Percentiles rank a stretch among this genome's conserved stretches.
Conservation (phyloP, 768 basidiomycete genomes). For the Leccinum longicurvipes region DNA sequence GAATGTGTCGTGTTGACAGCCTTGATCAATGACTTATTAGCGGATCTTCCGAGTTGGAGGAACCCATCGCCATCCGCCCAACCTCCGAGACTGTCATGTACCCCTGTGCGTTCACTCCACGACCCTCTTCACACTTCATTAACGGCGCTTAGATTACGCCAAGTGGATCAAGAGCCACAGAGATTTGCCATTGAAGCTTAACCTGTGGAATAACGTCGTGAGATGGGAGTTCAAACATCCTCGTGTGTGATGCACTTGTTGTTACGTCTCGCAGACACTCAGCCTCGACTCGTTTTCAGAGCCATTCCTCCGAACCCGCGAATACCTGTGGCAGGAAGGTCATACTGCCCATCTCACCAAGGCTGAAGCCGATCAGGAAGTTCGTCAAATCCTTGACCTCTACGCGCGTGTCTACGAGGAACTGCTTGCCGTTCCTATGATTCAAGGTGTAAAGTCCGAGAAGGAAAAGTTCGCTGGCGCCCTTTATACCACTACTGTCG, state of each 20-base stretch:
- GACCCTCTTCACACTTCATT: neutral
- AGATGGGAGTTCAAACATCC: conserved; percentile 99
- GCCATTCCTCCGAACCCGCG: conserved; percentile 97
- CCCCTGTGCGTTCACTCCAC: conserved; percentile 63
- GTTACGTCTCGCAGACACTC: neutral
- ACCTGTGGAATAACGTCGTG: conserved; percentile 99
- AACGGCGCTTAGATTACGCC: conserved; percentile 69
- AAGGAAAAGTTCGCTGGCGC: conserved; percentile 99
- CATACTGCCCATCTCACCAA: conserved; percentile 94
- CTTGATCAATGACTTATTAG: conserved; percentile 36
- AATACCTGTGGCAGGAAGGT: conserved; percentile 99
- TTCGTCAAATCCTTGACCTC: conserved; percentile 90
- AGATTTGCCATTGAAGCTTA: conserved; percentile 94
- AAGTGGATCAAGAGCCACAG: conserved; percentile 99
- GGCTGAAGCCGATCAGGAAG: conserved; percentile 86
- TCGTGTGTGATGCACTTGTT: conserved; percentile 47
- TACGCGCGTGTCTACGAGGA: conserved; percentile 97
- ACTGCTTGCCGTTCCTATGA: conserved; percentile 94
- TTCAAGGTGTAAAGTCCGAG: conserved; percentile 95
- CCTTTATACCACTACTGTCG: conserved; percentile 95
- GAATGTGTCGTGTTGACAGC: neutral
- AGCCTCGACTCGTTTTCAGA: conserved; percentile 46
- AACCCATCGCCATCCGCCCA: conserved; percentile 96
- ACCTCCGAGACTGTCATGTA: conserved; percentile 99
- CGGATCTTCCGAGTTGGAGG: conserved; percentile 90